A percentile compares a stretch with the other conserved stretches of the same genome.
Conservation (phyloP, 805 yeast genomes). For the Yarrowia sp. region DNA sequence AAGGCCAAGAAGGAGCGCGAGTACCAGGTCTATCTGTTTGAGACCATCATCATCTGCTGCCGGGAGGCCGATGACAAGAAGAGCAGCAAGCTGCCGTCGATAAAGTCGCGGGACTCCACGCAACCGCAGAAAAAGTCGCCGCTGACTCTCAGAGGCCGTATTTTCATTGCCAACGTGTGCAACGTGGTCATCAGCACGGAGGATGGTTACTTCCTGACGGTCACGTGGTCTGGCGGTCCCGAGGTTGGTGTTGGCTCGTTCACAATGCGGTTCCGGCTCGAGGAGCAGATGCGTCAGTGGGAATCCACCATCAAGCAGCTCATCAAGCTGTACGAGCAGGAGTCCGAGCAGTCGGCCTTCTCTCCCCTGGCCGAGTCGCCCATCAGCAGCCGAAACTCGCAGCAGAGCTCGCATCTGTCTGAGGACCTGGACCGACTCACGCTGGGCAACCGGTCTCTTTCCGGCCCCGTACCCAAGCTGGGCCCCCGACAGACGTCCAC, state of each 20-base stretch:
- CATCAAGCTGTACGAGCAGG: constrained; percentile 36
- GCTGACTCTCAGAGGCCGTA: constrained; percentile 78
- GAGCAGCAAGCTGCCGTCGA: constrained; percentile 51
- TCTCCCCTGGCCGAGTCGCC: constrained; percentile 33
- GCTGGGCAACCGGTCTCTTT: constrained; percentile 17
- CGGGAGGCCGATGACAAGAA: constrained; percentile 59
- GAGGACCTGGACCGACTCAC: constrained; percentile 40
- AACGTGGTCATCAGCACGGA: constrained; percentile 51
- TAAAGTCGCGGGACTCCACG: constrained; percentile 56
- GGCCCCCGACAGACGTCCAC: constrained; percentile 23
- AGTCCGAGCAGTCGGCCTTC: constrained; percentile 13
- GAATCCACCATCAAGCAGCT: constrained; percentile 50
- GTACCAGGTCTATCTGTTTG: constrained; percentile 88
- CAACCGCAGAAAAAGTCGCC: constrained; percentile 40
- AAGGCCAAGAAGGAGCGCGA: constrained; percentile 74
- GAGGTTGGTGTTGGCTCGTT: constrained; percentile 55
- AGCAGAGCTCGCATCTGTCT: constrained; percentile 37
- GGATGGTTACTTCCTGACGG: constrained; percentile 47
- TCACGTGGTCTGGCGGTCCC: constrained; percentile 41
- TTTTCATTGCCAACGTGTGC: constrained; percentile 72
- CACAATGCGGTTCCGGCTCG: constrained; percentile 79
- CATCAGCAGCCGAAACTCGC: constrained; percentile 31
- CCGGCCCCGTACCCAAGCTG: constrained; percentile 32
- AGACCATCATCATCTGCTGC: constrained; percentile 68
- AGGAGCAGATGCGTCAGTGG: constrained; percentile 87